These are phyloP conservation scores for Fraxinus pennsylvanica DNA, from an alignment of 257 asterid species.

Conservation along the genomic window DNA sequence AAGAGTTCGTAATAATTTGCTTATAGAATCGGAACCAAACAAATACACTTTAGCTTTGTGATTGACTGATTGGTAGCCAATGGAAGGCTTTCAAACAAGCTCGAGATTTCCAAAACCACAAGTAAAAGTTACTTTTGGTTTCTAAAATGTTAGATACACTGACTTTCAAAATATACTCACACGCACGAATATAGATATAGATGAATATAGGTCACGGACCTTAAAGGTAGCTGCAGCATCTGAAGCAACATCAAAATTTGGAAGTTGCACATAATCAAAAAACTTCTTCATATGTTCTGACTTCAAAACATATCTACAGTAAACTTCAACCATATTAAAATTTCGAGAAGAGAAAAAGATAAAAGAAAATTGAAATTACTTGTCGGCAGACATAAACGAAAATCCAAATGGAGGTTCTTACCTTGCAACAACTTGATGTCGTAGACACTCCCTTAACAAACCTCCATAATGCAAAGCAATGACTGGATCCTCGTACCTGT, in stretches of 20 bases:
- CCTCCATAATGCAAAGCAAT: conserved; percentile 83
- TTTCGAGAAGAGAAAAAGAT: neutral
- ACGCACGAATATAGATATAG: neutral
- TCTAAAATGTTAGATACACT: too few relatives aligned
- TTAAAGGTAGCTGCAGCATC: conserved; percentile 88
- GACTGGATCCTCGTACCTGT: conserved; percentile 74
- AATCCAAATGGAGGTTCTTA: conserved; percentile 17
- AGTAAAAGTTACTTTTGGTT: too few relatives aligned
- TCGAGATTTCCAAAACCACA: too few relatives aligned
- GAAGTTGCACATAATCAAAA: conserved; percentile 76
- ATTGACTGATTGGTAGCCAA: too few relatives aligned
- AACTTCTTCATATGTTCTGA: conserved; percentile 67
- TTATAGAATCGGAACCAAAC: too few relatives aligned
- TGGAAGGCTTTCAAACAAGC: neutral
- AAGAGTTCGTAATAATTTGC: neutral
- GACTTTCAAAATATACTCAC: too few relatives aligned
- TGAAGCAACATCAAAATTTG: conserved; percentile 93
- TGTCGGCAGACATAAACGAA: conserved; percentile 1
- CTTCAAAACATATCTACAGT: conserved; percentile 63
- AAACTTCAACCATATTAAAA: neutral
- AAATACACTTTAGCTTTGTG: too few relatives aligned
- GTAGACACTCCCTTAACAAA: conserved; percentile 86
- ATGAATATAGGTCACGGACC: conserved; percentile 40
- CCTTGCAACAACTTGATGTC: conserved; percentile 91
- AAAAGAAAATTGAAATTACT: neutral